Conservation (phyloP, 768 basidiomycete genomes). For the Pulveroboletus ravenelii region DNA sequence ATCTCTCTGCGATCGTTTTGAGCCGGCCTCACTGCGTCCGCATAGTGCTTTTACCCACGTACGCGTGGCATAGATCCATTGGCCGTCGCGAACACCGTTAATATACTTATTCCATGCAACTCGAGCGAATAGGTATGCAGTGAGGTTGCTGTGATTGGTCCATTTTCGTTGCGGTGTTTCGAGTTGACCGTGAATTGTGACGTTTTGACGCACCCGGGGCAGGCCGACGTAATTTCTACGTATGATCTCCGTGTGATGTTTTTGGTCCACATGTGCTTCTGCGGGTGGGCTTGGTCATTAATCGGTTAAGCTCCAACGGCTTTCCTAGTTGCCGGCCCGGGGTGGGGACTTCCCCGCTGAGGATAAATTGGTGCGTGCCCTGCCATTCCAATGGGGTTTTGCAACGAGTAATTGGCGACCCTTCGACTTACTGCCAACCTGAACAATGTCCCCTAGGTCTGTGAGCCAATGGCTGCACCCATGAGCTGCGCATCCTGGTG, state of each 20-base stretch:
- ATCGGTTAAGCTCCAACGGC: background rate
- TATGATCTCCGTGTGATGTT: no score
- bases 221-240: no score
- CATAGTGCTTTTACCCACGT: background rate
- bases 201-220: no score
- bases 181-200: no score
- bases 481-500: background rate
- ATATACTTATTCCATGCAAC: no score
- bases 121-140: no score
- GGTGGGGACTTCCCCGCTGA: background rate
- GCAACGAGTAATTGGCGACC: background rate
- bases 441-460: slow-evolving; percentile 11
- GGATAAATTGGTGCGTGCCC: background rate
- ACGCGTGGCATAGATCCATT: background rate
- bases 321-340: background rate
- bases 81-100: no score
- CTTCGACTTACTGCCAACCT: background rate
- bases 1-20: slow-evolving; percentile 74
- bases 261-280: no score
- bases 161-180: no score
- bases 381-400: background rate
- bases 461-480: background rate
- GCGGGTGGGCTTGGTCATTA: background rate
- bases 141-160: no score
- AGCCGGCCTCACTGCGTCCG: slow-evolving; percentile 1